Base-by-base conservation (phyloP, 768 basidiomycete genomes). In the Tylopilus plumbeoviolaceoides region DNA sequence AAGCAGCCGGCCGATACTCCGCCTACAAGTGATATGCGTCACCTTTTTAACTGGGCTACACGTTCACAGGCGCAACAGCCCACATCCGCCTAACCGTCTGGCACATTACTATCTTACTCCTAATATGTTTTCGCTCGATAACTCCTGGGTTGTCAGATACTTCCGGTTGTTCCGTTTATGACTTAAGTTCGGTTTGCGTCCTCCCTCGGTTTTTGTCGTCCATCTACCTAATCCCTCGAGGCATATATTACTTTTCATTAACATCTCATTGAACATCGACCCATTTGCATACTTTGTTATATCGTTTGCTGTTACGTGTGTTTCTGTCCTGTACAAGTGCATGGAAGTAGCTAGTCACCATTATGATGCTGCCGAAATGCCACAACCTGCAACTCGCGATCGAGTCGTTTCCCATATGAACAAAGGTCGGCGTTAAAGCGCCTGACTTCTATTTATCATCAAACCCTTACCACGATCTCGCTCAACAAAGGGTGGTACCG, bases 31-130 rank as follows among this genome's bases (percentile, higher is more conserved):
- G 89, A 91, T 62, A 79, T 89, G 76, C 85, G 87, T 47, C 85
- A 89, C 64, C 73, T 90, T 35, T 91, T 90, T 71, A 80, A 79
- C 60, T 89, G 89, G 89, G 82, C 87, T 45, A 83, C 81, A 53
- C 78, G 85, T 55, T 83, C 83, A 52, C 69, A 71, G 54, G 68
- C 70, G 54, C 68, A 68, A 57, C 66, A 73, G 44, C 63, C 74
- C 40, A 68, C 73, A 54, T 58, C 72, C 47, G 67, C 72, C 47
- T 75, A 63, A 58, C 48, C 27, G 14, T 49, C 44, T 51, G 41
- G 45, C 50, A 62, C 56, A 56, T 56, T 51, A 55, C 59, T 65
- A 59, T 61, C 52, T 57, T 38, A 28, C 31, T 9, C 46, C 9
- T 46, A 45, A 59, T 53, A 39, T 27, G 27, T 25, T 46, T 45